Conservation (phyloP, 176 grass and related monocot species). For the Musa acuminata region DNA sequence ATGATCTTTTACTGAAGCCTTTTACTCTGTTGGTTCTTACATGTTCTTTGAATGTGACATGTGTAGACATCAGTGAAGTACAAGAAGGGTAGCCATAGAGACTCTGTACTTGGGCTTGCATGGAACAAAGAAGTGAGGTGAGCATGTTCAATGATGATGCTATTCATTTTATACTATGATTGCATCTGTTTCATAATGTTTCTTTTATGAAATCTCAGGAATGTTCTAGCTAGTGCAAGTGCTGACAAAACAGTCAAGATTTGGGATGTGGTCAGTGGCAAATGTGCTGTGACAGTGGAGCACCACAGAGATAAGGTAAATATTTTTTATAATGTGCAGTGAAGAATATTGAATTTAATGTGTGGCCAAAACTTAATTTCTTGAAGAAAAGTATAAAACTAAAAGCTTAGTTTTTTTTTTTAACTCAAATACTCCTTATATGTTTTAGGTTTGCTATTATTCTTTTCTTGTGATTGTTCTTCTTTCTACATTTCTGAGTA, state of each 20-base stretch:
- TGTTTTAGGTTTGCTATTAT: neutral
- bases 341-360: neutral
- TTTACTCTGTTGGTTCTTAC: neutral
- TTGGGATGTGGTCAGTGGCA: constrained; percentile 69
- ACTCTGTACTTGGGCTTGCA: constrained; percentile 85
- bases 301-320: constrained; percentile 89
- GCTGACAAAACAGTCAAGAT: constrained; percentile 74
- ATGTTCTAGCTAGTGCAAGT: constrained; percentile 94
- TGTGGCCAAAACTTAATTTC: neutral
- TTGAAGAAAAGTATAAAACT: neutral
- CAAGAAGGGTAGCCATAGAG: constrained; percentile 71
- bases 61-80: constrained; percentile 32
- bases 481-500: neutral
- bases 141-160: constrained; percentile 12
- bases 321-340: constrained; percentile 13
- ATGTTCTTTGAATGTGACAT: neutral
- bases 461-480: neutral
- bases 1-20: neutral
- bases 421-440: too few species aligned
- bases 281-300: constrained; percentile 67
- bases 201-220: constrained; percentile 33
- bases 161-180: too few species aligned
- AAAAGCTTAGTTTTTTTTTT: too few species aligned
- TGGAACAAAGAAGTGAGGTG: constrained; percentile 96
- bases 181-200: neutral